phyloP scores from a whole-genome alignment of 768 basidiomycete species.

The Vishniacozyma victoriae region DNA sequence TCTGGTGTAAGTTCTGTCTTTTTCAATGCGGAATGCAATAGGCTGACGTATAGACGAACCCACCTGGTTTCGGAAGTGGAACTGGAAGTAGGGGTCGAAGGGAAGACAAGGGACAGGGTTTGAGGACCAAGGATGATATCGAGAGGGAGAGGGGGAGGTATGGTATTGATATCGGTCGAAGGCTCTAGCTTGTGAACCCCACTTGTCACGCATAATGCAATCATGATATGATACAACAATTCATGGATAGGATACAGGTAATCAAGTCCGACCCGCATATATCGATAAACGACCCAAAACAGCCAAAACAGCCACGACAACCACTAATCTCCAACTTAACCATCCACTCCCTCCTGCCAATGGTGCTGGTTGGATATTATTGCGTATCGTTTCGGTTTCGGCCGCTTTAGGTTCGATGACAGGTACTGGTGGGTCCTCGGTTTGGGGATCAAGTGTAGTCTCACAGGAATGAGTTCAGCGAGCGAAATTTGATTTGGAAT shows the following conservation, averaged over 20 bases:
- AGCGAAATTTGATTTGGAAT: constrained; percentile 5
- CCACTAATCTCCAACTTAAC: constrained; percentile 36
- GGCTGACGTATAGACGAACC: constrained; percentile 27
- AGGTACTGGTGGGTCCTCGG: neutral
- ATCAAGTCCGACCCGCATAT: constrained; percentile 14
- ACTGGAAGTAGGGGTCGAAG: constrained; percentile 65
- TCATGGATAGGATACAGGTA: neutral
- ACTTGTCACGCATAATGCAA: neutral
- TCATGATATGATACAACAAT: neutral
- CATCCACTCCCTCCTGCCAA: constrained; percentile 19
- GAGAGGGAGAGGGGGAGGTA: constrained; percentile 79
- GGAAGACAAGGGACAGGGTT: constrained; percentile 68
- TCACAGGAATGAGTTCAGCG: neutral
- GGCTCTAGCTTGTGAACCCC: constrained; percentile 17
- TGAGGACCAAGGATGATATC: constrained; percentile 62
- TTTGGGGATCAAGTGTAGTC: neutral
- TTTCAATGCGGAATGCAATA: neutral
- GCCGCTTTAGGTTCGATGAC: neutral
- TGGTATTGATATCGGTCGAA: constrained; percentile 54
- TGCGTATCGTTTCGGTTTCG: neutral
- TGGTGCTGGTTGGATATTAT: neutral
- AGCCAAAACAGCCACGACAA: constrained; percentile 36
- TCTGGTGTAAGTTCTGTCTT: constrained; percentile 64
- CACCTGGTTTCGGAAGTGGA: constrained; percentile 64
- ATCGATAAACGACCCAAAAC: constrained; percentile 37